These are phyloP conservation scores for Podaxis sp. DNA, from an alignment of 768 basidiomycete genomes.

Conservation along the genomic window DNA sequence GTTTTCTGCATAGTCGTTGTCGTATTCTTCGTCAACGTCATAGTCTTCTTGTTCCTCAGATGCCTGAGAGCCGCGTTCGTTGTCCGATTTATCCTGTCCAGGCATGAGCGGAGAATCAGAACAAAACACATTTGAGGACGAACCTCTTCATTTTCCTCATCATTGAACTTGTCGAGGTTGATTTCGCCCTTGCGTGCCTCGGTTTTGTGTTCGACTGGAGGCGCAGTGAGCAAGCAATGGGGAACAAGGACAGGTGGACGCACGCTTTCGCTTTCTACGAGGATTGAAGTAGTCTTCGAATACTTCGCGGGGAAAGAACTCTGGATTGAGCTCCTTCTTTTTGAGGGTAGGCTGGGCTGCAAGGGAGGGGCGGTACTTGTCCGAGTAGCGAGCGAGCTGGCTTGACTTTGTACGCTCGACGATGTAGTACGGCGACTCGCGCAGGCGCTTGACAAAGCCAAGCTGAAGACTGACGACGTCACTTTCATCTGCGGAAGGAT, in stretches of 20 bases:
- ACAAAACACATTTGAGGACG: background rate
- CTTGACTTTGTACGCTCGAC: conserved; percentile 68
- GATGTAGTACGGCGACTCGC: conserved; percentile 73
- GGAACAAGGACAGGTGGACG: too few species aligned
- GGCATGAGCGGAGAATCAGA: background rate
- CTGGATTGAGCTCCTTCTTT: conserved; percentile 65
- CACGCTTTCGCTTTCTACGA: conserved; percentile 53
- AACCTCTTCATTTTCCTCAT: conserved; percentile 63
- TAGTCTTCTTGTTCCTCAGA: conserved; percentile 74
- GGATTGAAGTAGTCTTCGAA: conserved; percentile 83
- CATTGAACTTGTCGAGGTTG: conserved; percentile 68
- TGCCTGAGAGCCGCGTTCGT: conserved; percentile 66
- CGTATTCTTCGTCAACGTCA: conserved; percentile 88
- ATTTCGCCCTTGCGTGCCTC: conserved; percentile 37
- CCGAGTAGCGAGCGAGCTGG: conserved; percentile 83
- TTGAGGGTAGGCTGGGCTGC: conserved; percentile 65
- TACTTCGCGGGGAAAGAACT: conserved; percentile 77
- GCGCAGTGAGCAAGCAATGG: too few species aligned
- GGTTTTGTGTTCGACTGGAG: conserved; percentile 19
- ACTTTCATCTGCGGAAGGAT: conserved; percentile 65
- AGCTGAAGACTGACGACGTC: conserved; percentile 65
- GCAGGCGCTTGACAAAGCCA: conserved; percentile 62
- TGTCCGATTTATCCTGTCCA: conserved; percentile 64
- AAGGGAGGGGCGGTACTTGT: conserved; percentile 72
- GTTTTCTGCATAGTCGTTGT: conserved; percentile 88